Percentiles rank a stretch among this genome's conserved stretches.
phyloP scores from a whole-genome alignment of 768 basidiomycete genomes.

The Amanita jacksonii region DNA sequence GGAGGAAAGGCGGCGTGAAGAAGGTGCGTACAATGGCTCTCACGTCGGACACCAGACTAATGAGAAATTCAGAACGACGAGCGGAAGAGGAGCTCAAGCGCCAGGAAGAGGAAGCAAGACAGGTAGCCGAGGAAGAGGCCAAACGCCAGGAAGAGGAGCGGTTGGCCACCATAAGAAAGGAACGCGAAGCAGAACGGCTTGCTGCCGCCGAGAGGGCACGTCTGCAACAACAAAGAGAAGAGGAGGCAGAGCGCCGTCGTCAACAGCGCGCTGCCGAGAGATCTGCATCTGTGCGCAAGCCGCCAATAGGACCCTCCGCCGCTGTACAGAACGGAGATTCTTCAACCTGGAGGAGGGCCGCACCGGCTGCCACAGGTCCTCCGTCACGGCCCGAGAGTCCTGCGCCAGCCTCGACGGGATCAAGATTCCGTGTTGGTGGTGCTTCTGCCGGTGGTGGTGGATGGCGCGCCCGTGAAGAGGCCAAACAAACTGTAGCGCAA shows the following conservation, averaged over 20 bases:
- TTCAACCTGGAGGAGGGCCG: conserved; percentile 17
- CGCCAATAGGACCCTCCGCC: not conserved
- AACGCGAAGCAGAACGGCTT: conserved; percentile 41
- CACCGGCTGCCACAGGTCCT: conserved; percentile 19
- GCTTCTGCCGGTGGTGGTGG: conserved; percentile 35
- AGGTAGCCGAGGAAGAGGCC: conserved; percentile 39
- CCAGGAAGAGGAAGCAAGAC: conserved; percentile 41
- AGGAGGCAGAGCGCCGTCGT: conserved; percentile 51
- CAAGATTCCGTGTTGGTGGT: conserved; percentile 36
- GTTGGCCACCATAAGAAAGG: conserved; percentile 35
- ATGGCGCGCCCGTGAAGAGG: conserved; percentile 54
- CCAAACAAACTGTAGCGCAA: conserved; percentile 22
- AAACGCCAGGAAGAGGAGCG: conserved; percentile 60
- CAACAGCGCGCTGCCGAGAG: conserved; percentile 31
- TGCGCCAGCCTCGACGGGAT: conserved; percentile 28
- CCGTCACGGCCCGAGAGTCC: conserved; percentile 51
- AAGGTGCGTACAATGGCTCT: conserved; percentile 29
- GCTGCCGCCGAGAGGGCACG: conserved; percentile 45
- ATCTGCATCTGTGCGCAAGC: conserved; percentile 1
- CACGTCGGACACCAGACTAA: not conserved
- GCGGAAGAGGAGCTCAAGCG: conserved; percentile 44
- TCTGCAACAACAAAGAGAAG: conserved; percentile 54
- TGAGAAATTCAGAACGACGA: conserved; percentile 30
- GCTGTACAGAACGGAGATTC: not conserved
- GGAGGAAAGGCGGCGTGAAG: conserved; percentile 37